Evolutionary conservation across 1,284 basidiomycete genomes (phyloP), one percentile per base, ranked within the genome.

Genomic region (Dichomitus squalens): DNA sequence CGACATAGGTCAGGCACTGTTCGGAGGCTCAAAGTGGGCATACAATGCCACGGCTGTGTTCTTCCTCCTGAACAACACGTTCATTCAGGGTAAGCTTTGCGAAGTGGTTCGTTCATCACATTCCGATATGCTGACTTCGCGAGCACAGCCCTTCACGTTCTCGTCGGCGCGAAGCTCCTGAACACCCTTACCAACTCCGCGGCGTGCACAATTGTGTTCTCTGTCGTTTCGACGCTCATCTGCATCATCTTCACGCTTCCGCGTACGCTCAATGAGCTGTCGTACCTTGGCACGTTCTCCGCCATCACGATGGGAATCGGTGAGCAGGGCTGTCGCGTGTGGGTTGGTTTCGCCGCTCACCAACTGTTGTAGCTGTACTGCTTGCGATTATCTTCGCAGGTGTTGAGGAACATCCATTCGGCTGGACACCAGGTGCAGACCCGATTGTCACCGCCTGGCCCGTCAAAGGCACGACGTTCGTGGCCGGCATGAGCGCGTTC

Each of bases 141-240:
- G 27, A 25, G 7, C 48, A 7, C 31, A 78, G 78, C 70, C 4
- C 72, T 80, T 7, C 78, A 79, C 59, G 75, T 76, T 55, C 67
- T 79, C 20, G 77, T 79, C 25, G 78, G 77, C 20, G 76, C 77
- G 7, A 73, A 75, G 60, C 69, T 78, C 1, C 70, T 88, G 54
- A 88, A 88, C 74, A 86, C 85, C 0, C 74, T 89, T 3, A 79
- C 80, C 1, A 75, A 82, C 61, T 79, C 78, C n/a, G 76, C 79
- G 0, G 68, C 76, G 20, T 86, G 84, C 70, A 84, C 84, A 0
- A 74, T 88, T 43, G 74, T 75, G 0, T 88, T 85, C 72, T 79
- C 78, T 51, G 75, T 78, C n/a, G 72, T 83, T 44, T 65, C 77
- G 0, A 76, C 73, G 18, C 53, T 76, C 33, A 60, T 76, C 31